phyloP scores from a whole-genome alignment of 148 eudicot genomes.

The Fagopyrum homotropicum region DNA sequence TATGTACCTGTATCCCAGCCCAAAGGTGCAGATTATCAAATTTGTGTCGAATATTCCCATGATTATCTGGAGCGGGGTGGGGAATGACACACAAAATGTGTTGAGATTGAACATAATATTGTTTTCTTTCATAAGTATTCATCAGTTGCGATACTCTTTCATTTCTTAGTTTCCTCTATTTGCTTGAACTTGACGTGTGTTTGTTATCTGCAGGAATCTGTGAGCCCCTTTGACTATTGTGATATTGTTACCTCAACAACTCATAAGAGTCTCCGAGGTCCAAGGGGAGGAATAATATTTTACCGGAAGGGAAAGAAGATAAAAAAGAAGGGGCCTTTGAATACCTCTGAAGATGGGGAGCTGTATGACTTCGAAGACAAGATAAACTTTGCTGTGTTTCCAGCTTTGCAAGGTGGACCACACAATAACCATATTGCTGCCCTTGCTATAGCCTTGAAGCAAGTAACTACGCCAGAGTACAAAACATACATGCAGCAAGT shows the following conservation, averaged over 20 bases:
- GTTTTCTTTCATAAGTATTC: not conserved
- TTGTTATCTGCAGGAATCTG: slow-evolving; percentile 51
- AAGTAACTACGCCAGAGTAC: slow-evolving; percentile 77
- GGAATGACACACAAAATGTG: not conserved
- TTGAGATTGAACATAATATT: not conserved
- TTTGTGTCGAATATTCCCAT: not conserved
- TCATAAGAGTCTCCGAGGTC: slow-evolving; percentile 96
- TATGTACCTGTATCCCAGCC: not conserved
- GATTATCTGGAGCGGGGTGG: not conserved
- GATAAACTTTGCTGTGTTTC: slow-evolving; percentile 92
- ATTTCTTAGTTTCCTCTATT: not conserved
- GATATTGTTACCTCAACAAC: slow-evolving; percentile 94
- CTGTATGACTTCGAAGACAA: slow-evolving; percentile 86
- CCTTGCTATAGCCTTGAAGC: slow-evolving; percentile 91
- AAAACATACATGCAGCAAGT: slow-evolving; percentile 90
- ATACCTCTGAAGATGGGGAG: slow-evolving; percentile 61
- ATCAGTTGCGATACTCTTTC: not conserved
- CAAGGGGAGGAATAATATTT: slow-evolving; percentile 94
- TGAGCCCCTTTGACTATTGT: slow-evolving; percentile 80
- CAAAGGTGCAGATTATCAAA: not conserved
- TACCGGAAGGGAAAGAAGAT: slow-evolving; percentile 79
- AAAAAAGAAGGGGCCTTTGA: slow-evolving; percentile 53
- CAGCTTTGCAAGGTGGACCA: slow-evolving; percentile 96
- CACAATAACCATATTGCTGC: slow-evolving; percentile 97
- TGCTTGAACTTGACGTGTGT: not conserved